These are phyloP conservation scores for Lecanicillium sp. DNA, from an alignment of 2,329 filamentous ascomycete genomes.

Conservation along the genomic window DNA sequence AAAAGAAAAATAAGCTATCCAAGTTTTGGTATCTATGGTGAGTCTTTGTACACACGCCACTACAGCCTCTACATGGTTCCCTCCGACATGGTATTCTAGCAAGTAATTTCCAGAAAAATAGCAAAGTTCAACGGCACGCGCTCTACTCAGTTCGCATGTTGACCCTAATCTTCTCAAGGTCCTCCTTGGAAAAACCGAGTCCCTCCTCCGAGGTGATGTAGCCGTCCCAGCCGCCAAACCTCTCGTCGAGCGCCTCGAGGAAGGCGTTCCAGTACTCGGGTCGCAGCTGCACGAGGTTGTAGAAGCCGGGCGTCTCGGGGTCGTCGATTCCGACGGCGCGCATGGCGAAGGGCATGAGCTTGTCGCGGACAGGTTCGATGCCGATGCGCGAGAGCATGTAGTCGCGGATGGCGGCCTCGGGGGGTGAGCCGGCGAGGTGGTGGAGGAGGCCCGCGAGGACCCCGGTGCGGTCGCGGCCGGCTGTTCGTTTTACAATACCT, in stretches of 20 bases:
- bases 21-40: not conserved
- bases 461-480: slow-evolving; percentile 50
- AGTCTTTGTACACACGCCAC: not conserved
- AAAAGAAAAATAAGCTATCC: not conserved
- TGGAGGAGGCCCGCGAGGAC: slow-evolving; percentile 45
- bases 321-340: slow-evolving; percentile 30
- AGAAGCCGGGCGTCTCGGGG: slow-evolving; percentile 40
- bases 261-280: slow-evolving; percentile 41
- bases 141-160: slow-evolving; percentile 31
- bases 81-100: too few relatives aligned
- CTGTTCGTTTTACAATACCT: slow-evolving; percentile 24
- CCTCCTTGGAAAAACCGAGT: slow-evolving; percentile 40
- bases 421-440: slow-evolving; percentile 40
- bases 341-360: slow-evolving; percentile 38
- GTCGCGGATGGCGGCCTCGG: slow-evolving; percentile 39
- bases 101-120: not conserved
- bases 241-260: slow-evolving; percentile 33
- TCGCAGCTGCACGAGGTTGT: slow-evolving; percentile 40
- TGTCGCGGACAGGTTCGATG: slow-evolving; percentile 43
- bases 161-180: slow-evolving; percentile 40
- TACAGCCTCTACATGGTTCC: not conserved
- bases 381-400: slow-evolving; percentile 51
- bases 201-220: slow-evolving; percentile 37
- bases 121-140: not conserved
- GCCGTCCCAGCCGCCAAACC: slow-evolving; percentile 43